These are phyloP conservation scores for Rasamsonia emersonii DNA, from an alignment of 2,329 filamentous ascomycete species.

Conservation along the genomic window DNA sequence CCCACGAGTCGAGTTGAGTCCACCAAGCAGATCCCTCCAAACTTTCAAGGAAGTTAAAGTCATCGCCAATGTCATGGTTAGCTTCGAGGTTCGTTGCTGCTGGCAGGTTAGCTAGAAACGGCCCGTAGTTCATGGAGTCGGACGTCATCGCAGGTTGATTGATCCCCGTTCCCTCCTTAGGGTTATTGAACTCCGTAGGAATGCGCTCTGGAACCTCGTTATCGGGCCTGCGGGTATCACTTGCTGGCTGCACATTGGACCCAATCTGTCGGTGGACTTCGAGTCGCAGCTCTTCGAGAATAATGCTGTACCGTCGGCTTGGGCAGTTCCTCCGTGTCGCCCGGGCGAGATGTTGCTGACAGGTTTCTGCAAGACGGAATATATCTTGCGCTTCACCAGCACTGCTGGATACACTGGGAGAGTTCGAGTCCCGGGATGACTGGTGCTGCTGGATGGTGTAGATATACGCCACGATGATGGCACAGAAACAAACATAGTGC, in stretches of 20 bases:
- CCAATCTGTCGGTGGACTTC: slow-evolving; percentile 32
- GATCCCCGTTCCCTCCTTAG: no score
- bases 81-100: slow-evolving; percentile 14
- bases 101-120: slow-evolving; percentile 12
- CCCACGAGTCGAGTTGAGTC: slow-evolving; percentile 32
- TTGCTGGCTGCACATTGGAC: no score
- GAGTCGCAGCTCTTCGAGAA: slow-evolving; percentile 37
- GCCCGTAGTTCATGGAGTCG: slow-evolving; percentile 1
- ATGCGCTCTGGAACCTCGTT: no score
- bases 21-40: slow-evolving; percentile 31
- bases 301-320: slow-evolving; percentile 40
- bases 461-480: slow-evolving; percentile 34
- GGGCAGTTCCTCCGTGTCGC: slow-evolving; percentile 41
- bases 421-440: slow-evolving; percentile 13
- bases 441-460: slow-evolving; percentile 32
- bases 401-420: slow-evolving; percentile 11
- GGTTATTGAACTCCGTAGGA: no score
- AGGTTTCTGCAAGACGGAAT: slow-evolving; percentile 37
- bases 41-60: slow-evolving; percentile 23
- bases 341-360: slow-evolving; percentile 37
- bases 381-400: slow-evolving; percentile 20
- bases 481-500: slow-evolving; percentile 35
- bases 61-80: slow-evolving; percentile 15
- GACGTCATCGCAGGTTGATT: no score
- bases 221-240: no score